Evolutionary conservation across 2,329 filamentous ascomycete genomes (phyloP).

Genomic region (Emmonsia crescens): DNA sequence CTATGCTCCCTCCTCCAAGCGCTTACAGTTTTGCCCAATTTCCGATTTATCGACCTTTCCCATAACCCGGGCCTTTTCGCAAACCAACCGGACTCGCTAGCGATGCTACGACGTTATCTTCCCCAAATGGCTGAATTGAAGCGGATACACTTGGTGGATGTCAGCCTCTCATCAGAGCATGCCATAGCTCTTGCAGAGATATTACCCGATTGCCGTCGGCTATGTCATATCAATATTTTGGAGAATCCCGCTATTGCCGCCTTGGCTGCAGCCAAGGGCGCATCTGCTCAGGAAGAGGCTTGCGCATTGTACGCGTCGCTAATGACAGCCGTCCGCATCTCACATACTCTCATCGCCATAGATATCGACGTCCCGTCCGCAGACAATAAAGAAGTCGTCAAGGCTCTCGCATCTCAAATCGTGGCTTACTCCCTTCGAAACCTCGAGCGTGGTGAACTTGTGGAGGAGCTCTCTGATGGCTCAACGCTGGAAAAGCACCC

Average conservation of each 20-base stretch:
- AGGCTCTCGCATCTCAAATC: constrained; percentile 86
- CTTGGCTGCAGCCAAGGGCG: constrained; percentile 66
- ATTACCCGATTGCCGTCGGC: constrained; percentile 65
- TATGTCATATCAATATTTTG: constrained; percentile 79
- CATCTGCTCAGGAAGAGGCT: constrained; percentile 79
- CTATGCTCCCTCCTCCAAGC: constrained; percentile 66
- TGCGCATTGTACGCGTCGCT: constrained; percentile 88
- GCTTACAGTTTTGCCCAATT: constrained; percentile 56
- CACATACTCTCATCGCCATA: constrained; percentile 71
- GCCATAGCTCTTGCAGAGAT: constrained; percentile 86
- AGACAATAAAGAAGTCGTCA: constrained; percentile 80
- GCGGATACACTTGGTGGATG: constrained; percentile 76
- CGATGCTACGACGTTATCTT: constrained; percentile 68
- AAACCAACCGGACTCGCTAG: constrained; percentile 59
- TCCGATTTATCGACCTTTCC: constrained; percentile 84
- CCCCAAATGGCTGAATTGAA: constrained; percentile 69
- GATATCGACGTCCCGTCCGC: constrained; percentile 80
- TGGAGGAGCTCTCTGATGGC: constrained; percentile 40
- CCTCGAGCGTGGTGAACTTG: constrained; percentile 66
- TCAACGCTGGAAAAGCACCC: constrained; percentile 37
- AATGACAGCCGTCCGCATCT: constrained; percentile 76
- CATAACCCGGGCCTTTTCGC: constrained; percentile 77
- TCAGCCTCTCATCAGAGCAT: constrained; percentile 74
- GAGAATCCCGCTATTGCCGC: constrained; percentile 57
- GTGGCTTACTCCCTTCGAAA: constrained; percentile 89